A percentile compares a stretch with the other conserved stretches of the same genome.
Evolutionary conservation across 768 basidiomycete genomes (phyloP).

Genomic region (Suillus spraguei): DNA sequence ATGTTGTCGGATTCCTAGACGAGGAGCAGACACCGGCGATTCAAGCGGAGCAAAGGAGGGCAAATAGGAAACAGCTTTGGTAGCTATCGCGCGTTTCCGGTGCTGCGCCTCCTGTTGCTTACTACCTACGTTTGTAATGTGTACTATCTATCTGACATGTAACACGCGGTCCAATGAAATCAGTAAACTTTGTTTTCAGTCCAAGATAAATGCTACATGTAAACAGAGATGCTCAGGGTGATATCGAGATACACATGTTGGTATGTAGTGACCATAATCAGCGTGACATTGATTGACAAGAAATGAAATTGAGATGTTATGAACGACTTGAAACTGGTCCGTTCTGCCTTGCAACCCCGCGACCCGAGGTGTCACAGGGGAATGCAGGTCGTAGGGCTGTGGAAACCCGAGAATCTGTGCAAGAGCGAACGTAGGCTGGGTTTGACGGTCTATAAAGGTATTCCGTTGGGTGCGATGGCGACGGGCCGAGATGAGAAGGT

Average conservation of each 20-base stretch:
- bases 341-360: constrained; percentile 1
- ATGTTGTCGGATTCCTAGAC: constrained; percentile 36
- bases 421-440: constrained; percentile 33
- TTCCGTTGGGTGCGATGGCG: constrained; percentile 18
- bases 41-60: constrained; percentile 18
- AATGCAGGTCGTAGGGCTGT: constrained; percentile 36
- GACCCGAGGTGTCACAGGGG: constrained; percentile 18
- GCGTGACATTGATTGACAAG: neutral
- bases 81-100: neutral
- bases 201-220: constrained; percentile 9
- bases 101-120: constrained; percentile 4
- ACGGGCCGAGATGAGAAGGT: constrained; percentile 7
- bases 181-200: constrained; percentile 5
- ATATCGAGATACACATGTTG: constrained; percentile 9
- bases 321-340: neutral
- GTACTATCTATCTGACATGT: constrained; percentile 3
- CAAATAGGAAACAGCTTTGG: constrained; percentile 12
- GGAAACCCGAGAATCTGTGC: constrained; percentile 36
- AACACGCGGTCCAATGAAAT: neutral
- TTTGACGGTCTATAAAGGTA: constrained; percentile 34
- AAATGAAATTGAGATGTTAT: neutral
- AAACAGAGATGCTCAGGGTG: neutral
- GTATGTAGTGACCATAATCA: neutral
- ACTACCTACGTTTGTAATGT: constrained; percentile 6
- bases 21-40: constrained; percentile 31